Evolutionary conservation across 2,329 filamentous ascomycete genomes (phyloP).

Genomic region (Fusarium avenaceum): DNA sequence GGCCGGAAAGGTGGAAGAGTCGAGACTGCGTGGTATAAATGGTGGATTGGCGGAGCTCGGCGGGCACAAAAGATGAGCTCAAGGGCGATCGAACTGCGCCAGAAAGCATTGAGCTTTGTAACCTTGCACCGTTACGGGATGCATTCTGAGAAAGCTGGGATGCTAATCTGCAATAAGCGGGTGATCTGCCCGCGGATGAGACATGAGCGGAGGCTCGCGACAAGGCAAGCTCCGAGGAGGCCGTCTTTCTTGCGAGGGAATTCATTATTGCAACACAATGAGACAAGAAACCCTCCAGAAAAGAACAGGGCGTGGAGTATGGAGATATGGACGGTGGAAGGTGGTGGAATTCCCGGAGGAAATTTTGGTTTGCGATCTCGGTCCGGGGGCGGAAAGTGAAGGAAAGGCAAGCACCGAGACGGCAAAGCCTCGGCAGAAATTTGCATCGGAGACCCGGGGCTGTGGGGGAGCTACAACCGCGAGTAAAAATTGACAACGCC

Average conservation of each 20-base stretch:
- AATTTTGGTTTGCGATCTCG: conserved; percentile 58
- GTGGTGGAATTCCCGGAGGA: conserved; percentile 53
- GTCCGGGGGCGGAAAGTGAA: conserved; percentile 52
- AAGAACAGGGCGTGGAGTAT: conserved; percentile 47
- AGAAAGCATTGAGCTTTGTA: conserved; percentile 47
- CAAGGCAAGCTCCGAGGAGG: conserved; percentile 58
- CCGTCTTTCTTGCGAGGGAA: conserved; percentile 60
- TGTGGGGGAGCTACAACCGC: conserved; percentile 22
- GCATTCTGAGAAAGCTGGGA: conserved; percentile 52
- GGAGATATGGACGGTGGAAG: conserved; percentile 46
- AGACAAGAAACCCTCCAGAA: conserved; percentile 49
- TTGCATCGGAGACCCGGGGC: conserved; percentile 9
- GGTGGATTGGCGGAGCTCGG: conserved; percentile 53
- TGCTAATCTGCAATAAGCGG: conserved; percentile 64
- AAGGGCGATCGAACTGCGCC: conserved; percentile 55
- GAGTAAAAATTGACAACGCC: conserved; percentile 48
- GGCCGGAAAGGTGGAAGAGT: conserved; percentile 52
- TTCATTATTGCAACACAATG: conserved; percentile 59
- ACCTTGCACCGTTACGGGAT: conserved; percentile 46
- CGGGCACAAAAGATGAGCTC: conserved; percentile 61
- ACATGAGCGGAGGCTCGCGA: conserved; percentile 57
- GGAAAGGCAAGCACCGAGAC: conserved; percentile 51
- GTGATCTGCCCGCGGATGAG: conserved; percentile 60
- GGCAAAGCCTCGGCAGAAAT: conserved; percentile 53
- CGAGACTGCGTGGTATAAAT: conserved; percentile 51